Conservation (phyloP, 164 flowering plant genomes). For the Paratinospora sagittata region DNA sequence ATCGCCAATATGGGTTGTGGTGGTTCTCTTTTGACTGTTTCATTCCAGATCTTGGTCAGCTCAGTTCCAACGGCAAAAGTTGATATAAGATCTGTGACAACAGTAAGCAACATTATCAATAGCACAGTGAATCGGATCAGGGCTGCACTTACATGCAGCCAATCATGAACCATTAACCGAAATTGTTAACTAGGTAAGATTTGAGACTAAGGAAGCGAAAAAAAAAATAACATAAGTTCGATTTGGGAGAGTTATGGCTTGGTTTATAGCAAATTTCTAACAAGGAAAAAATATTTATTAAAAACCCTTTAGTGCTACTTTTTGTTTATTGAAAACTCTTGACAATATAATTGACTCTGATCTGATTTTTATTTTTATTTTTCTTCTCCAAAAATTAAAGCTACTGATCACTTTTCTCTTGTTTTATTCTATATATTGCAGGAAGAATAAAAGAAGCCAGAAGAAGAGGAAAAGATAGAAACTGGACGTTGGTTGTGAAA, state of each 20-base stretch:
- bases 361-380: not conserved
- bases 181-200: too few species aligned
- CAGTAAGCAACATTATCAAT: constrained; percentile 76
- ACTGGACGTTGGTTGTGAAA: constrained; percentile 1
- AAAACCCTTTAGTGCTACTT: not conserved
- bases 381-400: not conserved
- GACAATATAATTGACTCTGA: not conserved
- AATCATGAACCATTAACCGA: constrained; percentile 18
- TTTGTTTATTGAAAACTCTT: too few species aligned
- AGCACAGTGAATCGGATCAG: constrained; percentile 85
- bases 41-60: constrained; percentile 83
- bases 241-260: too few species aligned
- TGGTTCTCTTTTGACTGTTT: constrained; percentile 80
- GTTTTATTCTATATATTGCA: constrained; percentile 3
- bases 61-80: constrained; percentile 83
- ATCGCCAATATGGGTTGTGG: constrained; percentile 31
- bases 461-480: not conserved
- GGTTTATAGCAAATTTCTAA: too few species aligned
- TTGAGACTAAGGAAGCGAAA: too few species aligned
- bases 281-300: too few species aligned
- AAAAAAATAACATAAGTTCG: too few species aligned
- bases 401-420: too few species aligned
- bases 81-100: constrained; percentile 76
- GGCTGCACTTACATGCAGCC: constrained; percentile 49
- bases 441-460: constrained; percentile 4